A percentile compares a stretch with the other conserved stretches of the same genome.
phyloP scores from a whole-genome alignment of 768 basidiomycete genomes.

The Leccinum incarnatum region DNA sequence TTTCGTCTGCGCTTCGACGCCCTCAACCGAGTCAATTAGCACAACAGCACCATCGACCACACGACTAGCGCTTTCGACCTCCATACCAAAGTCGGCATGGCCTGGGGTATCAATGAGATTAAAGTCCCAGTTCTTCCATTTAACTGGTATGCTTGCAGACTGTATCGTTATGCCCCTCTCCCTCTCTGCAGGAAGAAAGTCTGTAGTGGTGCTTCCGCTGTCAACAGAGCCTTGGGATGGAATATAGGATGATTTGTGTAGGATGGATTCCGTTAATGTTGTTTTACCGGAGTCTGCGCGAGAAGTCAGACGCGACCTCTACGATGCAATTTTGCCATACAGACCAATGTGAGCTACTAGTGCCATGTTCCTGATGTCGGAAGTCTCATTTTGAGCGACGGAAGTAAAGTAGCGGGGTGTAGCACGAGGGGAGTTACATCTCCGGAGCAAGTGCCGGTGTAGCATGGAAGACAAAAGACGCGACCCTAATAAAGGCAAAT shows the following conservation, averaged over 20 bases:
- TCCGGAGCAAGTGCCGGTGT: conserved; percentile 4
- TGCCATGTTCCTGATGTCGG: conserved; percentile 70
- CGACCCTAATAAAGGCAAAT: conserved; percentile 20
- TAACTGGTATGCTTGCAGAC: conserved; percentile 85
- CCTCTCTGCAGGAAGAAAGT: conserved; percentile 85
- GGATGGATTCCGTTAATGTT: conserved; percentile 83
- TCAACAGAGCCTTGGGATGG: conserved; percentile 79
- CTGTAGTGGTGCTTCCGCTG: conserved; percentile 86
- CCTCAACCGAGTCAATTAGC: conserved; percentile 86
- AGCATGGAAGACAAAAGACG: conserved; percentile 17
- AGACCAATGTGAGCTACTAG: conserved; percentile 87
- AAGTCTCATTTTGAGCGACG: conserved; percentile 31
- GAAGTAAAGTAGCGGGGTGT: conserved; percentile 24
- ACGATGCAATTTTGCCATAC: conserved; percentile 15
- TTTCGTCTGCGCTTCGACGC: conserved; percentile 87
- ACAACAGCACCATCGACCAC: conserved; percentile 89
- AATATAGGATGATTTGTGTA: conserved; percentile 72
- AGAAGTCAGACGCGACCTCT: conserved; percentile 5
- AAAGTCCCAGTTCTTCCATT: conserved; percentile 81
- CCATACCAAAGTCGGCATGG: conserved; percentile 96
- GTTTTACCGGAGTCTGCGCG: conserved; percentile 82
- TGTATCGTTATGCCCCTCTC: conserved; percentile 92
- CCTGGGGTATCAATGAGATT: conserved; percentile 91
- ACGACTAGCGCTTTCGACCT: conserved; percentile 89
- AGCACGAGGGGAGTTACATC: conserved; percentile 12